phyloP scores from a whole-genome alignment of 495 filamentous ascomycete genomes.

The Lichenothelia convexa region DNA sequence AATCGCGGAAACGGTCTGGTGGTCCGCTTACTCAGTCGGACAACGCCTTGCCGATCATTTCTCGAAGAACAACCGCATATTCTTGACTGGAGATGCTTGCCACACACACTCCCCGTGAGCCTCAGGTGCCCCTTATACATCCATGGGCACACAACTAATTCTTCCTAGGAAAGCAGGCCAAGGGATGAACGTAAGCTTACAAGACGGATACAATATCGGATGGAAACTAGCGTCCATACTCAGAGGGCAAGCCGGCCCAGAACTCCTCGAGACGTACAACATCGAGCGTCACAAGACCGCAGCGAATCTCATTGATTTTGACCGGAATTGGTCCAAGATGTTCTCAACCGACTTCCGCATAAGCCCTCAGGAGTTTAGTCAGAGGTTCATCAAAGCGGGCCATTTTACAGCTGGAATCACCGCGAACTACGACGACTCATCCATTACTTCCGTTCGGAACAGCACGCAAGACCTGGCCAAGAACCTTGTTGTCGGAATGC shows the following conservation, averaged over 20 bases:
- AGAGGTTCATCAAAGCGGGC: constrained; percentile 1
- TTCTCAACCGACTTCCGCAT: background rate
- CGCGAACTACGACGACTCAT: constrained; percentile 3
- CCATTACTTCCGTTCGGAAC: background rate
- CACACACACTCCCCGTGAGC: constrained; percentile 47
- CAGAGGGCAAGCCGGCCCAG: constrained; percentile 19
- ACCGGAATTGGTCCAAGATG: background rate
- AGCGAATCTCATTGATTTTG: background rate
- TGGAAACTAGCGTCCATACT: constrained; percentile 61
- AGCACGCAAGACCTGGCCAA: constrained; percentile 1
- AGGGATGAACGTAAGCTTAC: constrained; percentile 24
- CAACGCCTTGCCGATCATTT: constrained; percentile 40
- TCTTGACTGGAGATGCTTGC: constrained; percentile 40
- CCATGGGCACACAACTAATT: no score
- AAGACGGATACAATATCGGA: constrained; percentile 43
- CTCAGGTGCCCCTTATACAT: no score
- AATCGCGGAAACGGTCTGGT: constrained; percentile 35
- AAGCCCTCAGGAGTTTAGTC: background rate
- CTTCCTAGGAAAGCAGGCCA: constrained; percentile 46
- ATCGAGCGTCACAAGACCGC: background rate
- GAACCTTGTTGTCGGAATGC: background rate
- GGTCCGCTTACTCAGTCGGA: constrained; percentile 40
- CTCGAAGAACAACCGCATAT: constrained; percentile 32
- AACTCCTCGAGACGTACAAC: background rate
- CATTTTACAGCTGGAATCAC: constrained; percentile 2